Base-by-base conservation (phyloP, 2,329 filamentous ascomycete species). In the Fusarium subtropicale region DNA sequence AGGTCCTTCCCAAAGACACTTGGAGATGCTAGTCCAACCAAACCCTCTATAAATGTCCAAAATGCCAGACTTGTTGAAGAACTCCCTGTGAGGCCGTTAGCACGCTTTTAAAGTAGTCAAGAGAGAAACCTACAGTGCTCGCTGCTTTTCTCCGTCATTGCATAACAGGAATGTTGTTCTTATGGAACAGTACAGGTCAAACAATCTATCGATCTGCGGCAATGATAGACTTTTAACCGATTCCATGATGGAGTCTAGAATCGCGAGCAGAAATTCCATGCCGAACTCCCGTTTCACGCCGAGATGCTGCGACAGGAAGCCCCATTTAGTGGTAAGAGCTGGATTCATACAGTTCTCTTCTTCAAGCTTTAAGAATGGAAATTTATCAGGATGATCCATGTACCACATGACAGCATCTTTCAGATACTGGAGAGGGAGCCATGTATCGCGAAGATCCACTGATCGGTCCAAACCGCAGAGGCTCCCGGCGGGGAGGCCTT, bases 281-380 rank as follows among this genome's bases (percentile, higher is more conserved):
- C 22, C 15, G 0, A 38, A 9, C 13, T 59, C n/a, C 8, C 39
- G 41, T 1, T 47, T 44, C 4, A 65, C 55, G 0, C 45, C 54
- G 7, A 71, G 57, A 24, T 67, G 8, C 4, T 48, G 2, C 20
- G 13, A 48, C 4, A 71, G n/a, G 9, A 71, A 71, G 20, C 28
- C 13, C 62, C 65, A 68, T 33, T 39, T 57, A 5, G 42, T 1
- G 15, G 9, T 15, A 16, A 59, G 26, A 15, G n/a, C 44, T 42
- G 39, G 6, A 28, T 12, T 24, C 34, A 24, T 48, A 7, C 20
- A 1, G 1, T 46, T 20, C 8, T 44, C 34, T 5, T 52, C 26
- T 11, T 62, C 47, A 1, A 70, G n/a, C 12, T 61, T 51, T 3
- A 71, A 53, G 56, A 71, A 71, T 2, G 69, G 69, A 24, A 71